Conservation (phyloP, 2,329 filamentous ascomycete genomes). For the Zalaria obscura region DNA sequence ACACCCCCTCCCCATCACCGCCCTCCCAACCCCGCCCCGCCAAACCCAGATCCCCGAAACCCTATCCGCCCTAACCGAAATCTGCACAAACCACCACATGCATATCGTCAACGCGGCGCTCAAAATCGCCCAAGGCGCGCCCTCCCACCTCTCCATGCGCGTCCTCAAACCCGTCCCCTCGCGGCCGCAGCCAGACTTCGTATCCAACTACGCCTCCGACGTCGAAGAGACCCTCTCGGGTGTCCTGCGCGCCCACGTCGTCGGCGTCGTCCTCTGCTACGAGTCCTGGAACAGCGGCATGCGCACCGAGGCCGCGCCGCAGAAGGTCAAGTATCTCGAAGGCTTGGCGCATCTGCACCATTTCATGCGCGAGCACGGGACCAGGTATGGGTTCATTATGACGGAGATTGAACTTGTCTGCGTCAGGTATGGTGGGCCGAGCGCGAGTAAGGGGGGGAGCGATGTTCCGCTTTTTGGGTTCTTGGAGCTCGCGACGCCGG, state of each 20-base stretch:
- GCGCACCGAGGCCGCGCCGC: constrained; percentile 63
- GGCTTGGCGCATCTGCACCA: constrained; percentile 76
- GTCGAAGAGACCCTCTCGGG: constrained; percentile 33
- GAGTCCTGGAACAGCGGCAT: constrained; percentile 93
- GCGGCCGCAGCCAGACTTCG: constrained; percentile 49
- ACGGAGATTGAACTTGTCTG: constrained; percentile 91
- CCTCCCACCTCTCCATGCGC: constrained; percentile 44
- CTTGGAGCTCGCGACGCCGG: constrained; percentile 55
- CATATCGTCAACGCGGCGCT: constrained; percentile 79
- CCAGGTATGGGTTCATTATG: constrained; percentile 89
- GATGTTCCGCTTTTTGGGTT: constrained; percentile 72
- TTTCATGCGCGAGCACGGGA: constrained; percentile 85
- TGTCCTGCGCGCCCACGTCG: constrained; percentile 44
- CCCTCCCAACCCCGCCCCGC: constrained; percentile 43
- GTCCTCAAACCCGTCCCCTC: constrained; percentile 20
- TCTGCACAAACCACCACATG: constrained; percentile 66
- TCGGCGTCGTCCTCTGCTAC: constrained; percentile 81
- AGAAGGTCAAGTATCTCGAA: constrained; percentile 78
- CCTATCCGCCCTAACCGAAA: constrained; percentile 58
- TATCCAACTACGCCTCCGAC: constrained; percentile 46
- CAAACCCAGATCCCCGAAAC: constrained; percentile 52
- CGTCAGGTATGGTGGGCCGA: constrained; percentile 56
- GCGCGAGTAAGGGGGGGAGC: constrained; percentile 13
- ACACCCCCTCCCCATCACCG: constrained; percentile 40
- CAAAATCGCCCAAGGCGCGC: constrained; percentile 55